A percentile compares a stretch with the other conserved stretches of the same genome.
These are phyloP conservation scores for Xylaria sp. DNA, from an alignment of 2,329 filamentous ascomycete genomes.

Conservation along the genomic window DNA sequence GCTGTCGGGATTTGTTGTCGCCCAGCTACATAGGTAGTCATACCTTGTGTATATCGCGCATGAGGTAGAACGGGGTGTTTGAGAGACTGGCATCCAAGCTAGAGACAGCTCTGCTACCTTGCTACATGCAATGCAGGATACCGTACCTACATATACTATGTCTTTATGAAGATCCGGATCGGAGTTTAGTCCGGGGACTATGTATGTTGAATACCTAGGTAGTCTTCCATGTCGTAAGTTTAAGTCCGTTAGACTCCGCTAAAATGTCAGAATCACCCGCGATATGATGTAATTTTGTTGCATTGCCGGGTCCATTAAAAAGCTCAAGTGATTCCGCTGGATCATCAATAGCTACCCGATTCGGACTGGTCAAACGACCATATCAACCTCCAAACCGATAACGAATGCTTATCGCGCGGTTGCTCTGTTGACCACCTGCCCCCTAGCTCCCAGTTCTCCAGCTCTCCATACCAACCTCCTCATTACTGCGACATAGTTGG, in stretches of 20 bases:
- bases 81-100: neutral
- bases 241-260: no score
- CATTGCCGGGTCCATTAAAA: no score
- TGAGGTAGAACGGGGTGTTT: neutral
- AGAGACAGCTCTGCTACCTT: neutral
- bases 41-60: neutral
- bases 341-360: neutral
- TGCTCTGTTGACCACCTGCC: neutral
- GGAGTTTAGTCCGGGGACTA: no score
- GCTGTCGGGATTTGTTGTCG: neutral
- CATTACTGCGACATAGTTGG: neutral
- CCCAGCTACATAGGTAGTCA: neutral
- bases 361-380: conserved; percentile 3
- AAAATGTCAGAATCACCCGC: no score
- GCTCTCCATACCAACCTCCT: conserved; percentile 6
- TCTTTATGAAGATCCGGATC: no score
- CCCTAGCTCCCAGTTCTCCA: neutral
- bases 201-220: no score
- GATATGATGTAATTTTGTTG: no score
- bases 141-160: no score
- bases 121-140: no score
- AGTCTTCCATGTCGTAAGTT: no score
- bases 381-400: neutral
- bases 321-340: no score
- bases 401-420: neutral